Base-by-base conservation (phyloP, 805 yeast species). In the Grigorovia transvaalensis region DNA sequence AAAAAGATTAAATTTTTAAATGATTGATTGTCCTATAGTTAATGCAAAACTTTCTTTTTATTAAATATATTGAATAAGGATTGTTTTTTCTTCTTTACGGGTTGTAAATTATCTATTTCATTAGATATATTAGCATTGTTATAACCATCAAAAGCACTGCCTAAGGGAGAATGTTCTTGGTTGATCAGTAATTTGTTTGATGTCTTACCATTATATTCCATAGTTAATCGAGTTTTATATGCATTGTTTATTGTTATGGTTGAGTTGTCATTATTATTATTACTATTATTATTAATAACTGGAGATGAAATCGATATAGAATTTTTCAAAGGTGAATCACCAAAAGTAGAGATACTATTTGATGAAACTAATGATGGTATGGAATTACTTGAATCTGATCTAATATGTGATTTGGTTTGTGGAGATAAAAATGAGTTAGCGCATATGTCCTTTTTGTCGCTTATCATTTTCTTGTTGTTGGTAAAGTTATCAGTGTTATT, bases 341-440 rank as follows among this genome's bases (percentile, higher is more conserved):
- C 61, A 20, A 50, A 42, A 1, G 65, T 55, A 1, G 67, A 62
- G 9, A 57, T 15, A 8, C 74, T 71, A 12, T 74, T 67, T 49
- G 71, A 64, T 19, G 78, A 73, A 7, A 74, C 60, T 43, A 71
- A 61, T 1, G 73, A 71, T 15, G 77, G 78, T 13, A 73, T 63
- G 4, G 74, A 68, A 44, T 62, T 50, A 48, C 61, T 61, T 20
- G 74, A 67, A 11, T 62, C 57, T 9, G 68, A 60, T 17, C 68
- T 57, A 1, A 72, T 60, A 44, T 66, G 66, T 2, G 56, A 50
- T 13, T 38, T 38, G 12, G n/a, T 45, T 42, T 50, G 48, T 52
- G 55, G 42, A 49, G 49, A 6, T 52, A 44, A 18, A 43, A 51
- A 53, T 48, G 57, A 9, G 50, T 48, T 30, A 23, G 27, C 27